A percentile compares a stretch with the other conserved stretches of the same genome.
Evolutionary conservation across 225 moss, liverwort and hornwort genomes (phyloP).

Genomic region (Pleurozium schreberi): DNA sequence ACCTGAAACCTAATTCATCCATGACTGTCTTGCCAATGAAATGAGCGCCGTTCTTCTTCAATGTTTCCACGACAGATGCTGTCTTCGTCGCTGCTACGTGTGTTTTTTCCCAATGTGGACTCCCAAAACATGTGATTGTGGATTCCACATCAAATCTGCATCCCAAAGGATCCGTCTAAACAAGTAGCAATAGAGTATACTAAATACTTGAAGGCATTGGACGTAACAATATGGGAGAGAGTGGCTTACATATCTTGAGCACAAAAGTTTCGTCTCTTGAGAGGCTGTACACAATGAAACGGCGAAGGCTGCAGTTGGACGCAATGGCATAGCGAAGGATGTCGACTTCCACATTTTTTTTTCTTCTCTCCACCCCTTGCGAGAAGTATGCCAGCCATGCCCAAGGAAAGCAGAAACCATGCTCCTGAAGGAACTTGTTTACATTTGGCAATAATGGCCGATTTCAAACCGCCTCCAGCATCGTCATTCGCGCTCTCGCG

Average conservation of each 20-base stretch:
- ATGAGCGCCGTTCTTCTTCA: conserved; percentile 13
- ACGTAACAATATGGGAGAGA: background rate
- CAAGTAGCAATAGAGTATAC: background rate
- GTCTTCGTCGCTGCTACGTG: conserved; percentile 12
- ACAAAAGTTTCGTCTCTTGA: conserved; percentile 8
- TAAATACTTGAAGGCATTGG: background rate
- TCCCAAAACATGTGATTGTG: conserved; percentile 20
- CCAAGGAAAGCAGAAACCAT: conserved; percentile 15
- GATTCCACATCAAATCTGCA: conserved; percentile 23
- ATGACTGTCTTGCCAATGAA: conserved; percentile 31
- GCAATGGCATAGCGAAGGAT: conserved; percentile 3
- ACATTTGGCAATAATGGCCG: conserved; percentile 1
- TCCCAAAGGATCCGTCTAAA: background rate
- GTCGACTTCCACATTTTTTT: background rate
- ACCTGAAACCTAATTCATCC: conserved; percentile 28
- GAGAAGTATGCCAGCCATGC: conserved; percentile 7
- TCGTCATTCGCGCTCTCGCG: background rate
- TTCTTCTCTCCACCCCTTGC: background rate
- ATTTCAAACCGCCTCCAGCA: background rate
- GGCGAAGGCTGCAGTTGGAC: background rate
- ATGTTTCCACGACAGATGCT: conserved; percentile 1
- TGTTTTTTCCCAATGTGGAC: conserved; percentile 15
- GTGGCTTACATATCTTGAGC: conserved; percentile 24
- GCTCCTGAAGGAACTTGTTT: background rate
- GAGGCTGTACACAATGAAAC: background rate